These are phyloP conservation scores for Trichoderma reesei DNA, from an alignment of 495 filamentous ascomycete species.

Conservation along the genomic window DNA sequence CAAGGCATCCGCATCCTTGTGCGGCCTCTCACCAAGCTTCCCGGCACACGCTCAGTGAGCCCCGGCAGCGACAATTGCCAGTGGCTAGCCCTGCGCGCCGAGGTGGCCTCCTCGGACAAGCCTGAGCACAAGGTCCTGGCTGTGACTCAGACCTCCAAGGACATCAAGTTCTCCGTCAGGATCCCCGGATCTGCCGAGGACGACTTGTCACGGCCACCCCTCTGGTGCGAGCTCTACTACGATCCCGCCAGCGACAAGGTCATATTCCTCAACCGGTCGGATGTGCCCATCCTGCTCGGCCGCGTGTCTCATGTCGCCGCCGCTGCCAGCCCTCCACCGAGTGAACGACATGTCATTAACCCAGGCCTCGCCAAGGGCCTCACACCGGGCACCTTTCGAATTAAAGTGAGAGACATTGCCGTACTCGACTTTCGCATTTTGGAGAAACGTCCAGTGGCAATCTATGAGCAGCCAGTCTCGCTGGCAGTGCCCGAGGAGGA, in stretches of 20 bases:
- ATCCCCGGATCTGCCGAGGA: conserved; percentile 30
- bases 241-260: conserved; percentile 40
- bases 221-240: conserved; percentile 42
- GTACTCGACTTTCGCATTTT: conserved; percentile 41
- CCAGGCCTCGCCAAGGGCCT: conserved; percentile 31
- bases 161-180: conserved; percentile 40
- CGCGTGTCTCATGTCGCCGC: conserved; percentile 22
- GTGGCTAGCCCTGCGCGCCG: conserved; percentile 35
- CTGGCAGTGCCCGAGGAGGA: conserved; percentile 17
- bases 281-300: conserved; percentile 33
- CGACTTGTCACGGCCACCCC: conserved; percentile 24
- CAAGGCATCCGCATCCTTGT: conserved; percentile 38
- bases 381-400: conserved; percentile 38
- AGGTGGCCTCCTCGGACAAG: conserved; percentile 31
- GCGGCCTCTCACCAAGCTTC: conserved; percentile 31
- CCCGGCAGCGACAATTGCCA: conserved; percentile 35
- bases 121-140: conserved; percentile 37
- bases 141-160: conserved; percentile 38
- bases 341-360: conserved; percentile 27
- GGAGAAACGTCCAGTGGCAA: conserved; percentile 31
- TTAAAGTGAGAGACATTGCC: conserved; percentile 31
- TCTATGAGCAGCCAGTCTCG: conserved; percentile 19
- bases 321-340: conserved; percentile 20
- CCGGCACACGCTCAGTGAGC: conserved; percentile 32
- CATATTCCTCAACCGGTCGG: conserved; percentile 36